These are phyloP conservation scores for Tuber calosporum DNA, from an alignment of 495 filamentous ascomycete genomes.

Conservation along the genomic window DNA sequence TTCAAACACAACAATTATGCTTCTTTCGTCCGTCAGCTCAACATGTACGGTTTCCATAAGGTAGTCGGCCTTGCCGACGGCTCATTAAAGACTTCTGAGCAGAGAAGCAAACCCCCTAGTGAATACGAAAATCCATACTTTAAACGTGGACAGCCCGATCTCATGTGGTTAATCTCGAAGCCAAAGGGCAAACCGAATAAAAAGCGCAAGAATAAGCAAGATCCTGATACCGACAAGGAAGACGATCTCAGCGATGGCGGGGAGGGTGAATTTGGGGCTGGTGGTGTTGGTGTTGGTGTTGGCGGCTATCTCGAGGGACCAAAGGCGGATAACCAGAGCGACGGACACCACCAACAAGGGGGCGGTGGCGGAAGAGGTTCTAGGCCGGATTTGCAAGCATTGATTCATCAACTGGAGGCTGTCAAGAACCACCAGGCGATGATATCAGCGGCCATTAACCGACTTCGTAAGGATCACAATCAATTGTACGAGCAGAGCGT, in stretches of 20 bases:
- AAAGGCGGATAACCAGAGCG: constrained; percentile 27
- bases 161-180: constrained; percentile 97
- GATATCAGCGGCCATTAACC: constrained; percentile 70
- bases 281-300: constrained; percentile 44
- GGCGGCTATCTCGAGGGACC: constrained; percentile 40
- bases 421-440: constrained; percentile 76
- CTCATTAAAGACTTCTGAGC: constrained; percentile 92
- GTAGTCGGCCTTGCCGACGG: constrained; percentile 94
- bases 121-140: constrained; percentile 98
- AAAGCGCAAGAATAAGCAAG: constrained; percentile 61
- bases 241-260: constrained; percentile 55
- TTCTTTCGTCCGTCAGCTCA: constrained; percentile 94
- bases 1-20: constrained; percentile 99
- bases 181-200: constrained; percentile 64
- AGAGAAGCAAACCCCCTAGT: constrained; percentile 93
- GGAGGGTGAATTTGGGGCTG: constrained; percentile 41
- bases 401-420: constrained; percentile 70
- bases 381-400: constrained; percentile 56
- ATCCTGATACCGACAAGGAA: constrained; percentile 60
- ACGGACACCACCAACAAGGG: constrained; percentile 32
- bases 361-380: constrained; percentile 18
- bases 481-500: constrained; percentile 82
- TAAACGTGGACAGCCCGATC: constrained; percentile 80
- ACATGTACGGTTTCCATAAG: constrained; percentile 99
- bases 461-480: constrained; percentile 74